phyloP scores from a whole-genome alignment of 208 protist species.

The Leishmania guyanensis region DNA sequence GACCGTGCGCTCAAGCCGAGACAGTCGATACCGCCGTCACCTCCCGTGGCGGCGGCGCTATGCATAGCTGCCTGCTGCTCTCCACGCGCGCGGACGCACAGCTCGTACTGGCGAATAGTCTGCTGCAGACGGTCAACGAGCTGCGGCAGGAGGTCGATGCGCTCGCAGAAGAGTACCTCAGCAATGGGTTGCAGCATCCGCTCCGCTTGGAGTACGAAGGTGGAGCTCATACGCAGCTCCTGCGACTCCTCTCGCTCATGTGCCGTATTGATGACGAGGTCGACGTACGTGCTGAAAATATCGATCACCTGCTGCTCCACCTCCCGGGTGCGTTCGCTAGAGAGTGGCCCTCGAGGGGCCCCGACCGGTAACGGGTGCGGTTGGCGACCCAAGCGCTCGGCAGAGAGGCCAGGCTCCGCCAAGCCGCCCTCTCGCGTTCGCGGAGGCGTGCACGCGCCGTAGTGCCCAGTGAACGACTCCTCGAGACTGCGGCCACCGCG shows the following conservation, averaged over 20 bases:
- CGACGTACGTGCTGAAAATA: slow-evolving; percentile 71
- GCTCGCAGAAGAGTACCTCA: slow-evolving; percentile 80
- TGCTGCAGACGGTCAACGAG: slow-evolving; percentile 48
- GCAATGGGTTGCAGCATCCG: slow-evolving; percentile 75
- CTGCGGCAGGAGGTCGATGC: slow-evolving; percentile 53
- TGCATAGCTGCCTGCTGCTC: slow-evolving; percentile 15
- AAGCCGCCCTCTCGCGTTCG: slow-evolving; percentile 1
- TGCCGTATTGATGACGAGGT: slow-evolving; percentile 68
- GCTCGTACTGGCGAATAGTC: slow-evolving; percentile 67
- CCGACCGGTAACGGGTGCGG: not conserved
- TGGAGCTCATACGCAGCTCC: slow-evolving; percentile 66
- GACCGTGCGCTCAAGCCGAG: slow-evolving; percentile 13
- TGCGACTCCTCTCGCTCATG: slow-evolving; percentile 70
- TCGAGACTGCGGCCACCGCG: slow-evolving; percentile 13
- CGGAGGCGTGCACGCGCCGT: slow-evolving; percentile 31
- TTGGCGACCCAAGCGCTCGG: not conserved
- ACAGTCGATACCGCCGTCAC: not conserved
- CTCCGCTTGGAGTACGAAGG: slow-evolving; percentile 80
- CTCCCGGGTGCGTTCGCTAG: slow-evolving; percentile 23
- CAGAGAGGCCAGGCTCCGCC: not conserved
- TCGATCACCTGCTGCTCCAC: slow-evolving; percentile 32
- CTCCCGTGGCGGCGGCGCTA: not conserved
- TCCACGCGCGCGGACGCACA: slow-evolving; percentile 56
- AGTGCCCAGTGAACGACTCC: slow-evolving; percentile 10
- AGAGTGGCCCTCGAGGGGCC: slow-evolving; percentile 28